Evolutionary conservation across 2,329 filamentous ascomycete genomes (phyloP).

Genomic region (Penicillium vulpinum): DNA sequence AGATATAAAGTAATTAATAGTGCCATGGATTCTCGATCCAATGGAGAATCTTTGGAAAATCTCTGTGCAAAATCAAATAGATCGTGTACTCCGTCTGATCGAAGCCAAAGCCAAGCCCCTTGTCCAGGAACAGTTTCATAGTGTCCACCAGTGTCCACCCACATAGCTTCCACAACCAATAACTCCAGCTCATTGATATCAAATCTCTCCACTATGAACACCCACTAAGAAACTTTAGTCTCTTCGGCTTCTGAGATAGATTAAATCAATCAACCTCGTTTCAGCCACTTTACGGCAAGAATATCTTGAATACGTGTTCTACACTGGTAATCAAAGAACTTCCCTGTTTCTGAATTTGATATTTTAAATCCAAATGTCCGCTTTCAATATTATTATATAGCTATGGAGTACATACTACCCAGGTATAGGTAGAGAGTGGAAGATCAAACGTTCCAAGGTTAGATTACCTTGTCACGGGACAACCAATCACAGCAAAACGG

Average conservation of each 20-base stretch:
- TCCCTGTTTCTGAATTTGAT: too few species aligned
- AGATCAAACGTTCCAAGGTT: neutral
- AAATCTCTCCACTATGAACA: neutral
- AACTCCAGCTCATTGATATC: neutral
- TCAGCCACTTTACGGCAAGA: conserved; percentile 20
- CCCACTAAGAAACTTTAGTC: conserved; percentile 23
- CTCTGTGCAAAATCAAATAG: neutral
- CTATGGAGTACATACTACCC: too few species aligned
- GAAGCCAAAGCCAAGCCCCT: neutral
- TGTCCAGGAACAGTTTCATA: conserved; percentile 16
- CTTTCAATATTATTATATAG: too few species aligned
- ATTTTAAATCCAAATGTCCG: too few species aligned
- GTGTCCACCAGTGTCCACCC: too few species aligned
- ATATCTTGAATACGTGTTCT: too few species aligned
- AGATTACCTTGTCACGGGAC: neutral
- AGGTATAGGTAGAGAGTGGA: too few species aligned
- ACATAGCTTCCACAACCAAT: conserved; percentile 13
- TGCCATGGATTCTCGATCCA: neutral
- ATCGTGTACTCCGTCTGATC: conserved; percentile 9
- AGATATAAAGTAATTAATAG: neutral
- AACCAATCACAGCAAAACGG: neutral
- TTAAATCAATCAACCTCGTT: conserved; percentile 15
- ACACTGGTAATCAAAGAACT: neutral
- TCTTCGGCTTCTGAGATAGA: conserved; percentile 16
- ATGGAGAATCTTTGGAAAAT: too few species aligned